Evolutionary conservation across 2,329 filamentous ascomycete genomes (phyloP).

Genomic region (Colletotrichum camelliae): DNA sequence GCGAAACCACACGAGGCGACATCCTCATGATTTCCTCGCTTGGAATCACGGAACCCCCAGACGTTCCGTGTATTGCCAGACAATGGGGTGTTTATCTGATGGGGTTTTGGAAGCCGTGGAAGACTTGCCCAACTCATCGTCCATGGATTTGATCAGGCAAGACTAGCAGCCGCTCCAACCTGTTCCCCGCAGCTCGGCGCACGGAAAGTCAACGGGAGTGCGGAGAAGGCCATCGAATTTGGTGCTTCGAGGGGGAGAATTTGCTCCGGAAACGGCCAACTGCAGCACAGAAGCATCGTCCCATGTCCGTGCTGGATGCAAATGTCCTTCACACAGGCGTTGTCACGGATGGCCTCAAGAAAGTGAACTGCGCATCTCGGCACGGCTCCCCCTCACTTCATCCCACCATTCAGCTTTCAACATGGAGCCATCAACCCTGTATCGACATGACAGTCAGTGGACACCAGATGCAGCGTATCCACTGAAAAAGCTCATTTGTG

Average conservation of each 20-base stretch:
- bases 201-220: background rate
- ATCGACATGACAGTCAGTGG: background rate
- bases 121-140: background rate
- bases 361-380: background rate
- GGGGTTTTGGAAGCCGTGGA: background rate
- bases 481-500: slow-evolving; percentile 7
- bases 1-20: background rate
- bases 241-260: background rate
- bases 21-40: background rate
- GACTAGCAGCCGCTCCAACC: background rate
- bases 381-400: background rate
- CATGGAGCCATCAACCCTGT: slow-evolving; percentile 4
- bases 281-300: background rate
- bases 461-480: background rate
- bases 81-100: background rate
- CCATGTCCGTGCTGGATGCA: background rate
- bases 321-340: background rate
- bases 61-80: background rate
- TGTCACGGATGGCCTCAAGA: background rate
- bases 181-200: background rate
- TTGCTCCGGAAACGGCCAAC: slow-evolving; percentile 11
- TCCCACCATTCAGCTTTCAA: background rate
- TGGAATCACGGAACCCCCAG: background rate
- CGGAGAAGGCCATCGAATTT: slow-evolving; percentile 1
- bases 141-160: background rate